phyloP scores from a whole-genome alignment of 495 filamentous ascomycete species.

The Emericellopsis terricola region DNA sequence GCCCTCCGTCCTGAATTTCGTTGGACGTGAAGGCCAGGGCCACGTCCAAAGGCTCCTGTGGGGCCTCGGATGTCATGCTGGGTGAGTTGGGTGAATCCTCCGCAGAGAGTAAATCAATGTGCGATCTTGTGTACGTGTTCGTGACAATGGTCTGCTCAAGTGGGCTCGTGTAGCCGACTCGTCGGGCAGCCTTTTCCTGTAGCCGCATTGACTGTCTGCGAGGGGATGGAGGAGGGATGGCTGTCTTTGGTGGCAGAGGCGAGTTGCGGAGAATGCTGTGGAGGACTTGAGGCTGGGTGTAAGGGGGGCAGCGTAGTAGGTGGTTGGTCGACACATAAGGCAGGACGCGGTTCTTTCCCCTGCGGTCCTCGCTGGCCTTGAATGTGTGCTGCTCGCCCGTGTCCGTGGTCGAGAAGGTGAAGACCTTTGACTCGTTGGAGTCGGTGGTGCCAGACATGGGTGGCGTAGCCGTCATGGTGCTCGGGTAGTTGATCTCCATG shows the following conservation, averaged over 20 bases:
- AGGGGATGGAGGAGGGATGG: constrained; percentile 25
- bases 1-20: constrained; percentile 32
- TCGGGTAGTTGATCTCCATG: constrained; percentile 21
- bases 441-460: constrained; percentile 25
- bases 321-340: neutral
- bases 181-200: constrained; percentile 24
- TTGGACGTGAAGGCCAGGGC: constrained; percentile 28
- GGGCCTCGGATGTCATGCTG: constrained; percentile 10
- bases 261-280: constrained; percentile 68
- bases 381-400: no score
- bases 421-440: constrained; percentile 14
- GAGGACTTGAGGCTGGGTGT: constrained; percentile 45
- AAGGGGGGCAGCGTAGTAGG: constrained; percentile 21
- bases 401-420: constrained; percentile 17
- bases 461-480: constrained; percentile 30
- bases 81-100: constrained; percentile 31
- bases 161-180: constrained; percentile 36
- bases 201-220: constrained; percentile 27
- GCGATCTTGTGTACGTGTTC: constrained; percentile 33
- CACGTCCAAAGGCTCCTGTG: constrained; percentile 21
- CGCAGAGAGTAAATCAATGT: constrained; percentile 33
- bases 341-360: neutral
- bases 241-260: constrained; percentile 33
- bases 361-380: neutral
- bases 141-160: constrained; percentile 36